Evolutionary conservation across 225 moss, liverwort and hornwort genomes (phyloP).

Genomic region (Sphagnum tenellum): DNA sequence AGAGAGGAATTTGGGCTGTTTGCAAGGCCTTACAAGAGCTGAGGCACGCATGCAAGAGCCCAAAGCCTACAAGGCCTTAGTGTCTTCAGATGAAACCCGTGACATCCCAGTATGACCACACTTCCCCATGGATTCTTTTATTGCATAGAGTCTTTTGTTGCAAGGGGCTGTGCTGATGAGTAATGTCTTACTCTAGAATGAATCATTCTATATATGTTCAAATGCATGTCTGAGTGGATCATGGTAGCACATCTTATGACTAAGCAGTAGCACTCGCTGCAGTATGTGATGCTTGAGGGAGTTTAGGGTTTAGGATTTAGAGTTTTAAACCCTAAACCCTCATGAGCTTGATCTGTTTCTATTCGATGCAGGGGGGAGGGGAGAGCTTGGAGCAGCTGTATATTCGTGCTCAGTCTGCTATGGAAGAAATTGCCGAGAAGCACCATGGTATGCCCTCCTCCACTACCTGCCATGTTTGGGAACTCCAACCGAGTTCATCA

Average conservation of each 20-base stretch:
- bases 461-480: too few relatives aligned
- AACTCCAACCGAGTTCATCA: too few relatives aligned
- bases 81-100: conserved; percentile 49
- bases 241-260: too few relatives aligned
- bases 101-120: conserved; percentile 50
- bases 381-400: conserved; percentile 81
- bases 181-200: too few relatives aligned
- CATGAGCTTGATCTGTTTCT: not conserved
- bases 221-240: too few relatives aligned
- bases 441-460: conserved; percentile 38
- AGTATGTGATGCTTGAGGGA: too few relatives aligned
- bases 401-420: conserved; percentile 59
- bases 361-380: conserved; percentile 64
- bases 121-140: too few relatives aligned
- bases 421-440: conserved; percentile 61
- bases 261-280: too few relatives aligned
- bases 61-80: conserved; percentile 48
- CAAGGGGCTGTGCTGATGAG: too few relatives aligned
- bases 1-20: conserved; percentile 71
- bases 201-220: too few relatives aligned
- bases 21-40: conserved; percentile 69
- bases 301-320: not conserved
- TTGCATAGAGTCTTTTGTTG: too few relatives aligned
- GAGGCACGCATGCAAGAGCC: conserved; percentile 59
- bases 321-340: not conserved